Conservation (phyloP, 1,284 basidiomycete genomes). For the Naganishia liquefaciens region DNA sequence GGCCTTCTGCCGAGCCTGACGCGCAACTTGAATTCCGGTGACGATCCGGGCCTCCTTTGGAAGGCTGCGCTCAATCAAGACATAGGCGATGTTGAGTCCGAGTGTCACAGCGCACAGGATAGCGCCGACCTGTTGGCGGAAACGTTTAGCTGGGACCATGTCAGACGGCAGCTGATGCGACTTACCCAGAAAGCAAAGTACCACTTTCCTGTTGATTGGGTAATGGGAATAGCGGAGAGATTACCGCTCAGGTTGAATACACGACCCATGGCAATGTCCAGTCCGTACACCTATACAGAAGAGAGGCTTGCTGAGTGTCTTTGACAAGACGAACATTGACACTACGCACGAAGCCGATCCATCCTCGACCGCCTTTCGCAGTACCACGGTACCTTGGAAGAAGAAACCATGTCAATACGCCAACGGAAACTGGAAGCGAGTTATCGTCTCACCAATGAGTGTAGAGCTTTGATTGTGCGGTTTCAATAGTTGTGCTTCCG, state of each 20-base stretch:
- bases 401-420: slow-evolving; percentile 16
- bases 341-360: slow-evolving; percentile 24
- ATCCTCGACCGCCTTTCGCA: slow-evolving; percentile 26
- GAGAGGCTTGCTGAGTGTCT: background rate
- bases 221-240: slow-evolving; percentile 50
- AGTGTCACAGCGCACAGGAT: slow-evolving; percentile 45
- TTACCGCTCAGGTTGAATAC: slow-evolving; percentile 36
- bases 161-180: background rate
- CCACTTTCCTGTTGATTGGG: slow-evolving; percentile 48
- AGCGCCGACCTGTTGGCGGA: slow-evolving; percentile 39
- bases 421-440: slow-evolving; percentile 33
- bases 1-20: background rate
- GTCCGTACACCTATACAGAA: slow-evolving; percentile 39
- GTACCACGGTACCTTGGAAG: slow-evolving; percentile 22
- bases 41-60: slow-evolving; percentile 41
- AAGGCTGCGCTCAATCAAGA: slow-evolving; percentile 47
- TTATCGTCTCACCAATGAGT: slow-evolving; percentile 35
- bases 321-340: background rate
- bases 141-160: slow-evolving; percentile 1
- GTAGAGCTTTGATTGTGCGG: slow-evolving; percentile 44
- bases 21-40: slow-evolving; percentile 36
- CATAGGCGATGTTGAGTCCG: slow-evolving; percentile 45
- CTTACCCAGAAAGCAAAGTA: slow-evolving; percentile 52
- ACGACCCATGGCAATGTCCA: slow-evolving; percentile 48
- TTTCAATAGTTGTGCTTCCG: slow-evolving; percentile 48